phyloP scores from a whole-genome alignment of 306 rosid genomes.

The Cicer arietinum region DNA sequence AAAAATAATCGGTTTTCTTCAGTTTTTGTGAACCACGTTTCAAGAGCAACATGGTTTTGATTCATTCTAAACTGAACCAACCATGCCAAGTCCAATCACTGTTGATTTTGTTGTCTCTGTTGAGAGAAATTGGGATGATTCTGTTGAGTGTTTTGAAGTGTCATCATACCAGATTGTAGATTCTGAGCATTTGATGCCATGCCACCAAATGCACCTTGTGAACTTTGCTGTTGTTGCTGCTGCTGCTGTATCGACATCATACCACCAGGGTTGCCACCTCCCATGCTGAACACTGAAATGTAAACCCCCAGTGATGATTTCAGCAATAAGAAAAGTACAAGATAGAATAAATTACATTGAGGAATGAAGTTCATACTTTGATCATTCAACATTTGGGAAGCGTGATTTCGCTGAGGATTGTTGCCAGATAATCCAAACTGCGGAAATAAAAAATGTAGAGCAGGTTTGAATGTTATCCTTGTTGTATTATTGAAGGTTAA shows the following conservation, averaged over 20 bases:
- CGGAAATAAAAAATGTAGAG: constrained; percentile 39
- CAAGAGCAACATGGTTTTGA: background rate
- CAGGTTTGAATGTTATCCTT: constrained; percentile 38
- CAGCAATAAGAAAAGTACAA: constrained; percentile 22
- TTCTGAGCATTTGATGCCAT: constrained; percentile 76
- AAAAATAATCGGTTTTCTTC: background rate
- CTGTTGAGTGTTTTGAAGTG: constrained; percentile 74
- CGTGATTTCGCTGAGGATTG: constrained; percentile 83
- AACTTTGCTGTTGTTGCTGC: constrained; percentile 60
- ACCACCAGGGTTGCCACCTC: constrained; percentile 71
- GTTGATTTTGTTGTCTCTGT: constrained; percentile 92
- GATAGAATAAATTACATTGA: constrained; percentile 28
- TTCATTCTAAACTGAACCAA: constrained; percentile 33
- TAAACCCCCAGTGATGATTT: constrained; percentile 38
- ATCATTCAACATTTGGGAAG: constrained; percentile 82
- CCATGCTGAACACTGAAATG: constrained; percentile 84
- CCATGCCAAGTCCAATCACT: constrained; percentile 43
- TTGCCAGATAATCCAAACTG: constrained; percentile 76
- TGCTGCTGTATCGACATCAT: constrained; percentile 79
- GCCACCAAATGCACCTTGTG: constrained; percentile 80
- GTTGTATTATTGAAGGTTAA: constrained; percentile 25
- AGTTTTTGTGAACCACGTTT: constrained; percentile 17
- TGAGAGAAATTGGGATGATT: constrained; percentile 82
- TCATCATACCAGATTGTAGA: constrained; percentile 77
- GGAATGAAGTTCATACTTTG: constrained; percentile 67